Conservation (phyloP, 1,139 yeast genomes). For the Lodderomyces orthopsilosis region DNA sequence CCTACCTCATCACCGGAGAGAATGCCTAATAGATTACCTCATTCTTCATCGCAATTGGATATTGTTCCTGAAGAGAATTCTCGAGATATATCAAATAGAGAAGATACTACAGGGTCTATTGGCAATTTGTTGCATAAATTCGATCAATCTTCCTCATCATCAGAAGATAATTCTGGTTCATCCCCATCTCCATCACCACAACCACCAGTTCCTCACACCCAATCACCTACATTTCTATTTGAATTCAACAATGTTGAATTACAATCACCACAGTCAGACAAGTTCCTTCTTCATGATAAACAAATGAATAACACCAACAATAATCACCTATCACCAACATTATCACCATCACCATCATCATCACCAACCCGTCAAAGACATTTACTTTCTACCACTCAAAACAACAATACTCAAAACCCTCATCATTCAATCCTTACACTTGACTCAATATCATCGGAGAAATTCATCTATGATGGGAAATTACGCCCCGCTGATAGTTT, state of each 20-base stretch:
- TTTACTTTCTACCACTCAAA: constrained; percentile 5
- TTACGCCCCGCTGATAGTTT: background rate
- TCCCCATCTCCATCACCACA: constrained; percentile 6
- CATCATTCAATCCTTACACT: constrained; percentile 22
- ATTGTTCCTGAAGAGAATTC: constrained; percentile 33
- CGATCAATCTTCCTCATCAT: background rate
- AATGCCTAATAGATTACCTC: constrained; percentile 12
- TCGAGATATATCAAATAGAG: constrained; percentile 8
- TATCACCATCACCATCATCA: constrained; percentile 9
- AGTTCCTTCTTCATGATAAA: constrained; percentile 11
- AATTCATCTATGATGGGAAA: constrained; percentile 10
- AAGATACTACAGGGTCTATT: constrained; percentile 19
- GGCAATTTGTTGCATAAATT: constrained; percentile 27
- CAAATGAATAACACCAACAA: constrained; percentile 6
- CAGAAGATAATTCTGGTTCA: background rate
- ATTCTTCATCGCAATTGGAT: constrained; percentile 31
- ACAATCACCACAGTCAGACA: constrained; percentile 16
- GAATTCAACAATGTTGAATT: constrained; percentile 28
- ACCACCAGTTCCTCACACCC: constrained; percentile 5
- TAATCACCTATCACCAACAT: constrained; percentile 5
- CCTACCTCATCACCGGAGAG: constrained; percentile 8
- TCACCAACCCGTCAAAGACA: constrained; percentile 11
- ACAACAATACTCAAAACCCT: constrained; percentile 3
- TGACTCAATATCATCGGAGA: constrained; percentile 14
- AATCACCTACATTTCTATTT: constrained; percentile 10